Evolutionary conservation across 2,329 filamentous ascomycete genomes (phyloP).

Genomic region (Tolypocladium sp.): DNA sequence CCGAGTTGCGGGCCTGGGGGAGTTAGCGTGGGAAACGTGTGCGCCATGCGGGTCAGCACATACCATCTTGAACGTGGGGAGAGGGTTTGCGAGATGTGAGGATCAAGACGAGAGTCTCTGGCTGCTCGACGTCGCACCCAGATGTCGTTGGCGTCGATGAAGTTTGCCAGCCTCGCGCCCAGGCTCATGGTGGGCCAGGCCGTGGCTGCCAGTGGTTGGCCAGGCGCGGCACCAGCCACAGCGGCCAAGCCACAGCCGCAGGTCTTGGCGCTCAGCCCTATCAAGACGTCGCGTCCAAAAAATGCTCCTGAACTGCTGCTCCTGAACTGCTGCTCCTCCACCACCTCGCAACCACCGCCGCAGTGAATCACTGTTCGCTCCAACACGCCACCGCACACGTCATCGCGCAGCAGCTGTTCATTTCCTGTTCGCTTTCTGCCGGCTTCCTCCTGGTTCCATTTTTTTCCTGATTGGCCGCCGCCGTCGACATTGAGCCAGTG

Average conservation of each 20-base stretch:
- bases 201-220: not conserved
- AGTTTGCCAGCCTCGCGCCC: not conserved
- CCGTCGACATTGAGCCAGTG: not conserved
- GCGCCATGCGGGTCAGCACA: not conserved
- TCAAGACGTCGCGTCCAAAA: not conserved
- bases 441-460: not conserved
- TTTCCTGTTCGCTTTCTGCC: no score
- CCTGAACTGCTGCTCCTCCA: not conserved
- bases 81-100: not conserved
- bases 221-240: not conserved
- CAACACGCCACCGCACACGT: no score
- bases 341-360: not conserved
- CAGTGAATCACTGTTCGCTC: not conserved
- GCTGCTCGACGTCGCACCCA: not conserved
- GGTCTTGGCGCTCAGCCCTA: not conserved
- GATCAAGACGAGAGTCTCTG: not conserved
- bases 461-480: not conserved
- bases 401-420: not conserved
- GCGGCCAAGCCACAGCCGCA: not conserved
- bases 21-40: not conserved
- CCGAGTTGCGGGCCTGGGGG: conserved; percentile 81
- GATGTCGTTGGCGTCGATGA: not conserved
- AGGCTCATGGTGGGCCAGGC: not conserved
- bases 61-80: not conserved
- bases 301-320: not conserved